phyloP scores from a whole-genome alignment of 129 eudicot genomes.

The Glebionis coronaria region DNA sequence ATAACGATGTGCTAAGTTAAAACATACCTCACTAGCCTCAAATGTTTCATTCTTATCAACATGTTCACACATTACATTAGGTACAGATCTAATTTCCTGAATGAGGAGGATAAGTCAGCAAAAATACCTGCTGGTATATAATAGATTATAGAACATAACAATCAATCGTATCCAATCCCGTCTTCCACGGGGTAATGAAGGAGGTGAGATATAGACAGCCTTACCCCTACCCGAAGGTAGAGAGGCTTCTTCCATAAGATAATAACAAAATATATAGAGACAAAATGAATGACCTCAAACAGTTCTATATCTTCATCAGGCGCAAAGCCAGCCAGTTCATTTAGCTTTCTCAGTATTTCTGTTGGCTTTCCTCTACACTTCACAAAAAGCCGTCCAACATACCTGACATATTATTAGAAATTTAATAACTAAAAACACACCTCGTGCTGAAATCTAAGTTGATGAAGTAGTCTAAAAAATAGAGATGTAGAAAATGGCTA shows the following conservation, averaged over 20 bases:
- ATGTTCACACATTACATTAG: slow-evolving; percentile 62
- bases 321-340: slow-evolving; percentile 76
- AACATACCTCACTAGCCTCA: slow-evolving; percentile 51
- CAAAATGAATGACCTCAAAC: slow-evolving; percentile 56
- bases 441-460: too few species aligned
- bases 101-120: background rate
- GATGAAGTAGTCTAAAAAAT: too few species aligned
- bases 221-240: too few species aligned
- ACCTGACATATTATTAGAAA: slow-evolving; percentile 24
- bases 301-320: slow-evolving; percentile 74
- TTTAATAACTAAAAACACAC: too few species aligned
- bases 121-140: background rate
- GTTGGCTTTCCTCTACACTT: slow-evolving; percentile 52
- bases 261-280: background rate
- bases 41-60: slow-evolving; percentile 51
- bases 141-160: background rate
- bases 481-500: slow-evolving; percentile 23
- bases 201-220: too few species aligned
- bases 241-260: too few species aligned
- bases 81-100: slow-evolving; percentile 71
- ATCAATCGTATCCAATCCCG: too few species aligned
- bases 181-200: too few species aligned
- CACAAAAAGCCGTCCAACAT: slow-evolving; percentile 74
- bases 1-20: background rate
- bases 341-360: slow-evolving; percentile 55